A percentile compares a stretch with the other conserved stretches of the same genome.
phyloP scores from a whole-genome alignment of 2,329 filamentous ascomycete species.

The Pochonia chlamydosporia region DNA sequence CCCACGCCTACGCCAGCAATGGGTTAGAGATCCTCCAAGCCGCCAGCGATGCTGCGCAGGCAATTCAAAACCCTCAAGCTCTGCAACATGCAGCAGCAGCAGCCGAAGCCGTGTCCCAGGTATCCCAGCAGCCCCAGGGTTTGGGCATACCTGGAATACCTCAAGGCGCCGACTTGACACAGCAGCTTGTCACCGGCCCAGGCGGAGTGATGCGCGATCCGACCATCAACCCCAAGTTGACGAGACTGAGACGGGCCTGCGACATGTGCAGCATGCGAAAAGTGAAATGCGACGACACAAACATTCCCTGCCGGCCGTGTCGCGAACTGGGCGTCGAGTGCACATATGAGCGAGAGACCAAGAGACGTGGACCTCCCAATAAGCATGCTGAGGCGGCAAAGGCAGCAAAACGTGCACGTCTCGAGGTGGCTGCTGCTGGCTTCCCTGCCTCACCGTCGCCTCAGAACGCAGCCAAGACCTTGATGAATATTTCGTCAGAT shows the following conservation, averaged over 20 bases:
- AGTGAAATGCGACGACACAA: slow-evolving; percentile 54
- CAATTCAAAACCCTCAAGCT: slow-evolving; percentile 30
- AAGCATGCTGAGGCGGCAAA: slow-evolving; percentile 52
- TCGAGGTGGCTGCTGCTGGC: slow-evolving; percentile 22
- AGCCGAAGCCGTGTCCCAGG: slow-evolving; percentile 20
- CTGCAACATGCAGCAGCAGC: slow-evolving; percentile 33
- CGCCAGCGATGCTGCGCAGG: slow-evolving; percentile 37
- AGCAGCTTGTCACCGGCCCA: slow-evolving; percentile 9
- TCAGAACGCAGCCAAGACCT: slow-evolving; percentile 41
- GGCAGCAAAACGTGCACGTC: slow-evolving; percentile 42
- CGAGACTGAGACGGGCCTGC: slow-evolving; percentile 51
- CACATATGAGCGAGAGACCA: slow-evolving; percentile 51
- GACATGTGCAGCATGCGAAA: slow-evolving; percentile 59
- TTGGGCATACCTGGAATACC: slow-evolving; percentile 1
- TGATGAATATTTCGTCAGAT: slow-evolving; percentile 39
- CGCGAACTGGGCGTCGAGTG: slow-evolving; percentile 52
- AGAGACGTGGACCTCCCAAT: slow-evolving; percentile 53
- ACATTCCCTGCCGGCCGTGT: slow-evolving; percentile 52
- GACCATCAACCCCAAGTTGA: slow-evolving; percentile 44
- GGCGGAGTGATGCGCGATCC: slow-evolving; percentile 29
- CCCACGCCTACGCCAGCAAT: slow-evolving; percentile 40
- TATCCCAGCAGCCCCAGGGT: slow-evolving; percentile 5
- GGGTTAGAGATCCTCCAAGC: slow-evolving; percentile 40
- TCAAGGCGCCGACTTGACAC: slow-evolving; percentile 1
- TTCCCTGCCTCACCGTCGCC: slow-evolving; percentile 32